Evolutionary conservation across 2,329 filamentous ascomycete species (phyloP), one percentile per base, ranked within the genome.

Genomic region (Talaromyces sp.): DNA sequence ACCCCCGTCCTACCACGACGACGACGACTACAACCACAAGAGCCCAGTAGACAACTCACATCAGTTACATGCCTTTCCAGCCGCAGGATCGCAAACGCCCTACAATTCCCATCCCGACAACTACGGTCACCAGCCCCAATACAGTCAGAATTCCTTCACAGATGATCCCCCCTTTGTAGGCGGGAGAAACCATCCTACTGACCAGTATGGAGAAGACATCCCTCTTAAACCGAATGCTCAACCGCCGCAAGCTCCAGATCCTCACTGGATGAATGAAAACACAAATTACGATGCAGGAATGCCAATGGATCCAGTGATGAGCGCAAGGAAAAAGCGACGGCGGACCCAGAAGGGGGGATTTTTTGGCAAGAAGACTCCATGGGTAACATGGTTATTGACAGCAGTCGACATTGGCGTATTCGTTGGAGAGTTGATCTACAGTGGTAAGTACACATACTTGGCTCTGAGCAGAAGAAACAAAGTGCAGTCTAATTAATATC

Each of bases 341-440:
- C 65, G 65, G 6, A 31, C 47, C n/a, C 68, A 69, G 62, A 70
- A 68, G 58, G 72, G 69, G 62, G 82, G 85, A 11, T 86, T 83
- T 74, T 87, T 88, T 68, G 27, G 40, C 11, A 81, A 76, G 58
- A 85, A 84, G 65, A 81, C 88, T 49, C 90, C 95, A 0, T 95
- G 91, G 85, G 87, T 97, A 6, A 91, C 93, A 38, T 98, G 94
- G 76, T 78, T 89, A 51, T 85, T 98, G 68, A 91, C 92, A 2
- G 63, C 88, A 34, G 84, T 90, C 13, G 93, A 98, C 76, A 80
- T 95, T 22, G 87, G 83, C 17, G 92, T 98, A 31, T 99, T 99
- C 74, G 91, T 98, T 69, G 92, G 85, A 61, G 92, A 98, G 80
- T 82, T 99, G 68, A 89, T 91, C 58, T 91, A 89, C 74, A 96